Evolutionary conservation across 2,329 filamentous ascomycete species (phyloP), one percentile per base, ranked within the genome.

Genomic region (Pestalotiopsis sp.): DNA sequence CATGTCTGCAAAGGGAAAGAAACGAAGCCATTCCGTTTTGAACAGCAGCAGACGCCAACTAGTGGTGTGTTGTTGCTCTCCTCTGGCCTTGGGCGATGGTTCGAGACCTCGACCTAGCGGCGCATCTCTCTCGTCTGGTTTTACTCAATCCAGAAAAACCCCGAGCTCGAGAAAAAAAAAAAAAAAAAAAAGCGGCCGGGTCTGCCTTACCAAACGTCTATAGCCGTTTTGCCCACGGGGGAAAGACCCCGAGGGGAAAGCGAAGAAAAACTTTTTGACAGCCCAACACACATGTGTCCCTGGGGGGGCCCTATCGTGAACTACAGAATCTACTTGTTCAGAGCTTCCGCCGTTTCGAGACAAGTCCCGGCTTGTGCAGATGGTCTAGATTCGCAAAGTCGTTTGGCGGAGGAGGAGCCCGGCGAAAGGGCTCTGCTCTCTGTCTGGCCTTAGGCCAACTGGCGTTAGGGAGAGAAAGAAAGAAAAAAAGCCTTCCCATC

Each of bases 21-120:
- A 52, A 41, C 17, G 38, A 41, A 20, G 23, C 9, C 31, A 25
- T 52, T 14, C 39, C 45, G 57, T 20, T 38, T 61, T 38, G 36
- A 20, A n/a, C 58, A 36, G 58, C 31, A 17, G 12, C 59, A 61
- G 66, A 36, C 45, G 61, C 56, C 20, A 41, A 14, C 13, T 64
- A 11, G 13, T 31, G 13, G 25, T 41, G 45, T 52, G 25, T 31
- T 27, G 25, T 17, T 17, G 36, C 17, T 6, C 36, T 39, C 14
- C n/a, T 61, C 59, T 61, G 57, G 57, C 20, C 13, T 59, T 23
- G n/a, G 23, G 57, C 7, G 17, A 59, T 59, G 14, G 67, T 68
- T 68, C 64, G 68, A 69, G 68, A 67, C 68, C 64, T 41, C 64
- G 64, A 41, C 64, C 64, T 66, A 62, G 38, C 14, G 64, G 64